phyloP scores from a whole-genome alignment of 2,329 filamentous ascomycete genomes.

The Rosellinia necatrix region DNA sequence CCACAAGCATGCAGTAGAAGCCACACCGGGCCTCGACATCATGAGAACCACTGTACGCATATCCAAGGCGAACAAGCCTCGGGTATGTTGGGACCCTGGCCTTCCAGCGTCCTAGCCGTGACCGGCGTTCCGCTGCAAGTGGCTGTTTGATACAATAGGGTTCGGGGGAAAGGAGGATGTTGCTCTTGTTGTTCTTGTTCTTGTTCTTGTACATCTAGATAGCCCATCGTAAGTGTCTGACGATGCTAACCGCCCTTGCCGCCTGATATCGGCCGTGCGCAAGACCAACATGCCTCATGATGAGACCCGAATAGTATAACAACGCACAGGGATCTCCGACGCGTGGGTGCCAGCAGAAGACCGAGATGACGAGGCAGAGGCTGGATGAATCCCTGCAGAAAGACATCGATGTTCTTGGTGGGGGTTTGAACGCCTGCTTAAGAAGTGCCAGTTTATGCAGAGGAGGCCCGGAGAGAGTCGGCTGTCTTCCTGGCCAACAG shows the following conservation, averaged over 20 bases:
- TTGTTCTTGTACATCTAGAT: no score
- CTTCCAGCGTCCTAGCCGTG: neutral
- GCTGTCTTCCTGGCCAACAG: no score
- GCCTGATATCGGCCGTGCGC: conserved; percentile 13
- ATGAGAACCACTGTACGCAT: no score
- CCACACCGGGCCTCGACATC: conserved; percentile 14
- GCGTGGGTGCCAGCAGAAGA: neutral
- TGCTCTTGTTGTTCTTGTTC: no score
- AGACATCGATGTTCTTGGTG: neutral
- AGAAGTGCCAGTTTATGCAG: conserved; percentile 17
- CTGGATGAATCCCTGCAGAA: conserved; percentile 5
- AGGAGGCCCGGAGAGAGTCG: no score
- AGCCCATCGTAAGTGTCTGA: conserved; percentile 69
- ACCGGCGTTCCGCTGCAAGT: neutral
- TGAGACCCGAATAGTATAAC: conserved; percentile 2
- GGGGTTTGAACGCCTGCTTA: neutral
- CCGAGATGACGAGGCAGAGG: neutral
- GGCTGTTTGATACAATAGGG: neutral
- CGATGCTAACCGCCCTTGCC: neutral
- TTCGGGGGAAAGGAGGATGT: neutral
- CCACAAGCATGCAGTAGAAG: conserved; percentile 1
- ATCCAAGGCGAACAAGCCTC: neutral
- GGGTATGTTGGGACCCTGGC: neutral
- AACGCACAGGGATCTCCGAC: conserved; percentile 4
- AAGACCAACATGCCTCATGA: conserved; percentile 1